phyloP scores from a whole-genome alignment of 2,329 filamentous ascomycete genomes.

The Penicillium sp. region DNA sequence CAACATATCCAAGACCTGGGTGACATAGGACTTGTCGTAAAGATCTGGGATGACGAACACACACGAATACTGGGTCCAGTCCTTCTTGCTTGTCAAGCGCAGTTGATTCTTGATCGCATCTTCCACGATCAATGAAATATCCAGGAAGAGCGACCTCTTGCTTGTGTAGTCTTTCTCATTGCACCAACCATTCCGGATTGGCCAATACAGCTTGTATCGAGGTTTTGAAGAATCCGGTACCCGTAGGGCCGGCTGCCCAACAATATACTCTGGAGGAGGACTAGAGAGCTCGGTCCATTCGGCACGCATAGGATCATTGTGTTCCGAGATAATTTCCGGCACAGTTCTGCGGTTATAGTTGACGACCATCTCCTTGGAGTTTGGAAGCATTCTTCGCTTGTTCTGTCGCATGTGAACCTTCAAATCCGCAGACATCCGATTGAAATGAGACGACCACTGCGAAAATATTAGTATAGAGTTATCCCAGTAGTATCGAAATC shows the following conservation, averaged over 20 bases:
- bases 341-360: conserved; percentile 84
- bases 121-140: conserved; percentile 78
- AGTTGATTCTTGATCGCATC: conserved; percentile 79
- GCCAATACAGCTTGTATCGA: conserved; percentile 88
- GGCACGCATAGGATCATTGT: conserved; percentile 87
- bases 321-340: conserved; percentile 79
- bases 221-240: conserved; percentile 83
- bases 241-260: conserved; percentile 70
- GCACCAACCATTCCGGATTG: conserved; percentile 73
- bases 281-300: conserved; percentile 80
- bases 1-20: conserved; percentile 71
- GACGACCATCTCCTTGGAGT: conserved; percentile 88
- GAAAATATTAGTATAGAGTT: not conserved
- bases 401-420: conserved; percentile 85
- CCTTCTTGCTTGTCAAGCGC: conserved; percentile 64
- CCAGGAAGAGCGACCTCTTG: conserved; percentile 71
- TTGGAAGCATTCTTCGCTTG: conserved; percentile 91
- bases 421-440: conserved; percentile 73
- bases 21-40: conserved; percentile 89
- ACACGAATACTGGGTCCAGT: conserved; percentile 85
- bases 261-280: conserved; percentile 66
- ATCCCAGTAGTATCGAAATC: not conserved
- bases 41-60: conserved; percentile 96
- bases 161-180: conserved; percentile 82
- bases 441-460: conserved; percentile 58